Conservation (phyloP, 345 rosid species). For the Anacardium occidentale region DNA sequence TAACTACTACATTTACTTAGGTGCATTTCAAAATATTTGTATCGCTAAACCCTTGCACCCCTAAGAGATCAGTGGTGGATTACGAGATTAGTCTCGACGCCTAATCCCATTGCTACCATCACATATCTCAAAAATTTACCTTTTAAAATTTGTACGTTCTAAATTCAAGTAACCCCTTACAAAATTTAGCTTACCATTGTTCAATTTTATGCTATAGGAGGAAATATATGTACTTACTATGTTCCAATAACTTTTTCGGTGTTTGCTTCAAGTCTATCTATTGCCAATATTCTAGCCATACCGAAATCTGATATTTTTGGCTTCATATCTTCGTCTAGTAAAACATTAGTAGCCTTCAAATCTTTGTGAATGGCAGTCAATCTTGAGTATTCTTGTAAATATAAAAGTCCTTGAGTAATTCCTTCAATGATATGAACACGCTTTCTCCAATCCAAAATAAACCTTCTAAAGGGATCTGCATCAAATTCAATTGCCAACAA, state of each 20-base stretch:
- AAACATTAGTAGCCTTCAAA: conserved; percentile 27
- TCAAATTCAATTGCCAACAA: neutral
- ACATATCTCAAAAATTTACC: too few species aligned
- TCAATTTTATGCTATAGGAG: too few species aligned
- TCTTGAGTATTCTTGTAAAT: conserved; percentile 33
- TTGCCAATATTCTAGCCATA: conserved; percentile 42
- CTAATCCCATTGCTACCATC: too few species aligned
- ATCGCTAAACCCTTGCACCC: too few species aligned
- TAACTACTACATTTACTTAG: too few species aligned
- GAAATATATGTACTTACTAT: conserved; percentile 23
- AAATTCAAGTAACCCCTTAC: too few species aligned
- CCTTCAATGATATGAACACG: conserved; percentile 23
- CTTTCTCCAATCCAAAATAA: conserved; percentile 10
- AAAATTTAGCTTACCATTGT: too few species aligned
- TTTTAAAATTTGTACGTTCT: too few species aligned
- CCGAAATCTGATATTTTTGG: conserved; percentile 56
- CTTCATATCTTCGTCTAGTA: conserved; percentile 40
- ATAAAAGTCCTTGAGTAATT: conserved; percentile 26
- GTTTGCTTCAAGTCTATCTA: conserved; percentile 30
- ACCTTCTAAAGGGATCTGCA: conserved; percentile 6
- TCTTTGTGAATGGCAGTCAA: neutral
- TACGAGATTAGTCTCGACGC: too few species aligned
- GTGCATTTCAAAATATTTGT: too few species aligned
- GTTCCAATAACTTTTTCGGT: conserved; percentile 39
- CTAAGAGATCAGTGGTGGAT: too few species aligned